Conservation (phyloP, 2,329 filamentous ascomycete species). For the Chalaropsis thielavioides region DNA sequence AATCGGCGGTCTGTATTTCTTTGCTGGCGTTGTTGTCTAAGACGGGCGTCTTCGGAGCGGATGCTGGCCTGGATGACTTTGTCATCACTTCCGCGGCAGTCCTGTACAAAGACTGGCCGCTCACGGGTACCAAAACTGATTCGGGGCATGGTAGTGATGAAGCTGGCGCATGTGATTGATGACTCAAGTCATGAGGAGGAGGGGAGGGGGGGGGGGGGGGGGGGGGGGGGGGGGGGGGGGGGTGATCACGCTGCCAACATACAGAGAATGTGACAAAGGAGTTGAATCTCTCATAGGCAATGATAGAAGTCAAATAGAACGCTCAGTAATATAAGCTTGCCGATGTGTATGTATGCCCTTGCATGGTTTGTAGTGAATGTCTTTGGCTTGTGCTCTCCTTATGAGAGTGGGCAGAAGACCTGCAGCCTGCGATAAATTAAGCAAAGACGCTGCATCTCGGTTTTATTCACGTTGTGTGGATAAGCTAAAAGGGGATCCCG, state of each 20-base stretch:
- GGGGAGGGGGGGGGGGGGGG: too few species aligned
- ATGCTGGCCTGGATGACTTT: background rate
- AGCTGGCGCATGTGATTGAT: background rate
- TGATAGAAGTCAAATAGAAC: too few species aligned
- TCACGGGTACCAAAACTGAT: constrained; percentile 11
- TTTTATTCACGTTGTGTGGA: too few species aligned
- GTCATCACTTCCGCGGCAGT: background rate
- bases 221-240: too few species aligned
- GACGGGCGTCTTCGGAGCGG: background rate
- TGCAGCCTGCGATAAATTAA: background rate
- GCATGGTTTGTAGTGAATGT: background rate
- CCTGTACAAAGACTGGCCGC: constrained; percentile 1
- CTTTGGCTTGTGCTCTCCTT: background rate
- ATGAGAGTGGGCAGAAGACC: background rate
- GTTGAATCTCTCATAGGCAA: too few species aligned
- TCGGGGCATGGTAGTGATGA: constrained; percentile 6
- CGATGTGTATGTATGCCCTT: background rate
- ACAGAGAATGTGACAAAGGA: background rate
- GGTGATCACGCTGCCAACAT: background rate
- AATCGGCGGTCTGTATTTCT: background rate
- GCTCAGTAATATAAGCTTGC: too few species aligned
- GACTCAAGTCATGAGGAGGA: background rate
- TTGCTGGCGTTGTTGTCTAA: background rate
- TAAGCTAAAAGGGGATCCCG: background rate
- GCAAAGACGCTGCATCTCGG: background rate